Evolutionary conservation across 257 asterid species (phyloP).

Genomic region (Fraxinus anomala): DNA sequence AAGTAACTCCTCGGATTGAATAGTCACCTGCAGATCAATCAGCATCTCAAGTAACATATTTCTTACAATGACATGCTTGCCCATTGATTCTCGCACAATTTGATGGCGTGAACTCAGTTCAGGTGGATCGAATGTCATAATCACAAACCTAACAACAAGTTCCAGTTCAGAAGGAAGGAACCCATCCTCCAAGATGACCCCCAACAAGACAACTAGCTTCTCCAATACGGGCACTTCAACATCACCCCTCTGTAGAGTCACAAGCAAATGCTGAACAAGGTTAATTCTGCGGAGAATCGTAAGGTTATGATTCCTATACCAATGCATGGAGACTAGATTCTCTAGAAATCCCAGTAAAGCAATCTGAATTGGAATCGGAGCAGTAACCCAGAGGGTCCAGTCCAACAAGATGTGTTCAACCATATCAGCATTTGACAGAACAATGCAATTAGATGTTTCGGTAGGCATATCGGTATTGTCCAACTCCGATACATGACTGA

Average conservation of each 20-base stretch:
- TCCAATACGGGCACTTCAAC: conserved; percentile 96
- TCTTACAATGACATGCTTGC: conserved; percentile 95
- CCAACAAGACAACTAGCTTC: conserved; percentile 83
- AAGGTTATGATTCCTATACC: conserved; percentile 98
- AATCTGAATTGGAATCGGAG: conserved; percentile 84
- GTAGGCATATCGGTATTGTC: conserved; percentile 72
- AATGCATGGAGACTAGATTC: conserved; percentile 99
- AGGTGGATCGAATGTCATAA: conserved; percentile 98
- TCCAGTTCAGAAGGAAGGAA: conserved; percentile 96
- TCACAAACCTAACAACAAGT: conserved; percentile 91
- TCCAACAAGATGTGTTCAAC: conserved; percentile 99
- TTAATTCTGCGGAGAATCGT: conserved; percentile 92
- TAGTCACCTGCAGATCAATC: conserved; percentile 95
- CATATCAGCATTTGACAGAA: conserved; percentile 95
- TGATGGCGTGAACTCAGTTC: conserved; percentile 63
- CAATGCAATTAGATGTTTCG: conserved; percentile 95
- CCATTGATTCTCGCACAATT: conserved; percentile 84
- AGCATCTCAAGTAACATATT: conserved; percentile 99
- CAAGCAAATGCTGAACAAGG: conserved; percentile 95
- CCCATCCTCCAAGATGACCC: conserved; percentile 95
- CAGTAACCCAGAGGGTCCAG: conserved; percentile 97
- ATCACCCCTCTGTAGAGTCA: conserved; percentile 97
- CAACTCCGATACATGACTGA: conserved; percentile 85
- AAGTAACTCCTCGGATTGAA: conserved; percentile 89
- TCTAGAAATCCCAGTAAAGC: conserved; percentile 93